phyloP scores from a whole-genome alignment of 2,329 filamentous ascomycete species.

The Ascochyta viciae-villosae region DNA sequence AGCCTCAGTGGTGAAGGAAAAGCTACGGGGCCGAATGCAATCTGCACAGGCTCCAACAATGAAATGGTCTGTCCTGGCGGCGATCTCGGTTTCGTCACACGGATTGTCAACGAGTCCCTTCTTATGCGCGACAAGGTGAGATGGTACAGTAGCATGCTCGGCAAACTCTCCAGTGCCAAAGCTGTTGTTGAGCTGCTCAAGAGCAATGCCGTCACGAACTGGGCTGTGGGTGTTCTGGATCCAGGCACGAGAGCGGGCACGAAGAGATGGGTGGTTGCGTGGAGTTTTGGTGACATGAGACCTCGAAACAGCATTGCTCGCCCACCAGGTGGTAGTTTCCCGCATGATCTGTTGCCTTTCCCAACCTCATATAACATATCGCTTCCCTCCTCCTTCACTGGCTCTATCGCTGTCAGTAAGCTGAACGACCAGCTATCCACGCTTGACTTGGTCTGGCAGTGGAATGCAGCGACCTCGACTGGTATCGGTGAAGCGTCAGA shows the following conservation, averaged over 20 bases:
- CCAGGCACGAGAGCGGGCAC: slow-evolving; percentile 71
- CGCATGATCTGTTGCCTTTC: slow-evolving; percentile 61
- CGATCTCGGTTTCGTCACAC: slow-evolving; percentile 75
- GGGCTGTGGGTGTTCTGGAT: slow-evolving; percentile 79
- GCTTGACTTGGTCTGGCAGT: slow-evolving; percentile 71
- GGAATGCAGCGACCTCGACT: slow-evolving; percentile 60
- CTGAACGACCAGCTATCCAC: slow-evolving; percentile 59
- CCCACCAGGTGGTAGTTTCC: slow-evolving; percentile 46
- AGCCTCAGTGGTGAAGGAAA: slow-evolving; percentile 69
- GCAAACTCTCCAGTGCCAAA: slow-evolving; percentile 74
- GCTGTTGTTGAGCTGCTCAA: slow-evolving; percentile 67
- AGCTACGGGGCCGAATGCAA: slow-evolving; percentile 70
- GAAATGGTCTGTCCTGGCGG: slow-evolving; percentile 89
- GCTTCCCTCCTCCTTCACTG: slow-evolving; percentile 38
- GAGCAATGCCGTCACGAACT: slow-evolving; percentile 71
- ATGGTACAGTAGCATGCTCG: slow-evolving; percentile 94
- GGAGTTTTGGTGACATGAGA: slow-evolving; percentile 77
- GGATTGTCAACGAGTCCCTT: slow-evolving; percentile 75
- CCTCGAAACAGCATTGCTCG: slow-evolving; percentile 60
- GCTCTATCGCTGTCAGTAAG: slow-evolving; percentile 37
- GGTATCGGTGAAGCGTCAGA: slow-evolving; percentile 70
- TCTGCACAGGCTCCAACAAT: slow-evolving; percentile 75
- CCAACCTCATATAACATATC: slow-evolving; percentile 60
- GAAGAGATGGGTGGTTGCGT: slow-evolving; percentile 84
- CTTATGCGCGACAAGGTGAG: slow-evolving; percentile 66